These are phyloP conservation scores for Patellifolia procumbens DNA, from an alignment of 179 eudicot genomes.

Conservation along the genomic window DNA sequence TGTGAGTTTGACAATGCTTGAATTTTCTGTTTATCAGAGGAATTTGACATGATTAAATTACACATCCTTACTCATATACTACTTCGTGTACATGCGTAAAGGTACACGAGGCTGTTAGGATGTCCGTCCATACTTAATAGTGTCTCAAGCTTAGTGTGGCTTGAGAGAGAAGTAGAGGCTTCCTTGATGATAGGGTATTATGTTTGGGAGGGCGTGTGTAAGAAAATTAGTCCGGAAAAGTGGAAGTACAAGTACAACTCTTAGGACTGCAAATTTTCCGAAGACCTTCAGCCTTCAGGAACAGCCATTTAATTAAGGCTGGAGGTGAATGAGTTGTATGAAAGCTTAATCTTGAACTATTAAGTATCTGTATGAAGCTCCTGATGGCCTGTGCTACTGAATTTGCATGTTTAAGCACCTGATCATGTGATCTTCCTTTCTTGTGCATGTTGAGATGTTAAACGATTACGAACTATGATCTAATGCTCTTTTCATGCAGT, in stretches of 20 bases:
- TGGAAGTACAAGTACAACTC: not conserved
- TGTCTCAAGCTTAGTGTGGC: not conserved
- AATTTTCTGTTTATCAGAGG: not conserved
- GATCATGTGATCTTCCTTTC: conserved; percentile 6
- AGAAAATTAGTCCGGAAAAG: not conserved
- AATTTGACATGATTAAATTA: not conserved
- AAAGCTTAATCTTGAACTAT: not conserved
- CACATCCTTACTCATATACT: not conserved
- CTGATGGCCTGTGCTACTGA: not conserved
- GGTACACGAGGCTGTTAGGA: not conserved
- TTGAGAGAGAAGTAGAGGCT: not conserved
- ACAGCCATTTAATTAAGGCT: not conserved
- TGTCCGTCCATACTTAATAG: not conserved
- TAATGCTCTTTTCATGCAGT: conserved; percentile 47
- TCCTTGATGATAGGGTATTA: not conserved
- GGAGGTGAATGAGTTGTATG: not conserved
- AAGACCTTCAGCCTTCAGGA: not conserved
- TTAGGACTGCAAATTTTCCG: not conserved
- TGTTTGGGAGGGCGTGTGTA: not conserved
- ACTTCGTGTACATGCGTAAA: not conserved
- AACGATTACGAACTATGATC: not conserved
- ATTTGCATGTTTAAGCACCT: conserved; percentile 1
- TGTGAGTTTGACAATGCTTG: not conserved
- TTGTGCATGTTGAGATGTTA: not conserved
- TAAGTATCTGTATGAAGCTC: not conserved